Base-by-base conservation (phyloP, 345 rosid genomes). In the Melaleuca quinquenervia region DNA sequence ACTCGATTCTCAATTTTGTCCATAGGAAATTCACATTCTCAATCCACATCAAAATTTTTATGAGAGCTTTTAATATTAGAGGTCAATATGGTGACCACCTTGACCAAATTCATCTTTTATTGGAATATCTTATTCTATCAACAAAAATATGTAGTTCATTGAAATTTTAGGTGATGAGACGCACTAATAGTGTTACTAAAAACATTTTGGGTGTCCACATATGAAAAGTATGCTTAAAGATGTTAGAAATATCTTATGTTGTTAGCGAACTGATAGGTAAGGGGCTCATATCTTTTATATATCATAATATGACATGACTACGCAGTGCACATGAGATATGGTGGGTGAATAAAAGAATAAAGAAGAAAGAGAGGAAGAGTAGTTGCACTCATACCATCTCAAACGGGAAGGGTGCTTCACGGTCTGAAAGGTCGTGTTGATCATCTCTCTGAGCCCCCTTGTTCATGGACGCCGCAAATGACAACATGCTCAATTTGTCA, bases 1-100 rank as follows among this genome's bases (percentile, higher is more conserved):
- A 13, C 14, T 0, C 0, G 0, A 55, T 22, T 24, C 27, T 22
- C 60, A 55, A 9, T 9, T 24, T 55, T 0, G 13, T 24, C 60
- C 27, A 55, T 0, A 55, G 0, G 12, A 55, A 55, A 1, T 55
- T 1, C 7, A 55, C 60, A 5, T 55, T 55, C 24, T 24, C 16
- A 0, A 52, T 18, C 16, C 2, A 3, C 22, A 52, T 16, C 8
- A 16, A 52, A 52, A 1, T 52, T 52, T 16, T 52, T 52, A 6
- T 16, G 54, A 52, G 54, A 52, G 18, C 18, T 52, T 52, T 12
- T 51, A 51, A 41, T n/a, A 11, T 15, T 51, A 51, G 52, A 51
- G 52, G 52, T 41, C 52, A 6, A 13, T 12, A 51, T 16, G 16
- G 16, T 13, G 13, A 51, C 41, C 41, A 41, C 41, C 41, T 4